These are phyloP conservation scores for Colletotrichum sp. DNA, from an alignment of 2,329 filamentous ascomycete species.

Conservation along the genomic window DNA sequence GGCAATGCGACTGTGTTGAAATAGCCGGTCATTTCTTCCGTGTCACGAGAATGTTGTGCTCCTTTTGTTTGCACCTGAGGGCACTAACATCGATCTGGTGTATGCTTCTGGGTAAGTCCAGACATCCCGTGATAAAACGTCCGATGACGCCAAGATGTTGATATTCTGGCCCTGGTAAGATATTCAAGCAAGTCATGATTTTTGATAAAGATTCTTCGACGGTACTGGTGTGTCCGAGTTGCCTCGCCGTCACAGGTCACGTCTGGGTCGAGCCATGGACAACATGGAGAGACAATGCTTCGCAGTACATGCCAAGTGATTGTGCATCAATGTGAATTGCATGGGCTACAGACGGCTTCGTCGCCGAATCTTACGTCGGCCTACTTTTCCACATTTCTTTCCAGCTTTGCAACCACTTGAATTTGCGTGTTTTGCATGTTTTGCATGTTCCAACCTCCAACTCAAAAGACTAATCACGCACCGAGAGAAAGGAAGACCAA, in stretches of 20 bases:
- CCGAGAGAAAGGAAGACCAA: neutral
- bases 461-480: neutral
- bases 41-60: neutral
- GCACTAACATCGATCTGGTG: neutral
- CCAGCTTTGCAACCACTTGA: neutral
- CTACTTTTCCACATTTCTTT: neutral
- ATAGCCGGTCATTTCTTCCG: constrained; percentile 1
- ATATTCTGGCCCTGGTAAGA: neutral
- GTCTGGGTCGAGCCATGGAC: neutral
- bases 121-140: neutral
- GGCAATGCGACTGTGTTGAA: neutral
- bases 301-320: neutral
- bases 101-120: neutral
- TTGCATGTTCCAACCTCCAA: neutral
- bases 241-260: neutral
- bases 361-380: neutral
- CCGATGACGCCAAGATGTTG: neutral
- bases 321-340: neutral
- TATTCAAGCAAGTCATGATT: neutral
- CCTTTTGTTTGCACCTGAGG: neutral
- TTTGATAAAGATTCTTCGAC: neutral
- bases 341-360: neutral
- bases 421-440: neutral
- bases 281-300: neutral
- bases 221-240: neutral